phyloP scores from a whole-genome alignment of 371 early-diverging fungal species.

The Conidiobolus incongruus region DNA sequence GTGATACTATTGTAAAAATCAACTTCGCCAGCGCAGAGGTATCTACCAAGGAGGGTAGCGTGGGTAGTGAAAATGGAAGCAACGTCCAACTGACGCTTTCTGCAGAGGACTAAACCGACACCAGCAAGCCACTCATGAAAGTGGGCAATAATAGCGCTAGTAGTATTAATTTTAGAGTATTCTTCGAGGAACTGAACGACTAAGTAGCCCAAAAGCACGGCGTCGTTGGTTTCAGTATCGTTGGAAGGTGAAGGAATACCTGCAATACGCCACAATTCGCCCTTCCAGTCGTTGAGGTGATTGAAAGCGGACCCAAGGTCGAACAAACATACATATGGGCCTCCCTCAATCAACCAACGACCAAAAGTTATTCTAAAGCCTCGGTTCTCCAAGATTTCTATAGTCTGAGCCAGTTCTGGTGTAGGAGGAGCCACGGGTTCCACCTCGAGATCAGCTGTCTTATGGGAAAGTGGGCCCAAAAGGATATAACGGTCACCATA shows the following conservation, averaged over 20 bases:
- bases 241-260: slow-evolving; percentile 78
- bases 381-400: slow-evolving; percentile 36
- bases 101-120: slow-evolving; percentile 67
- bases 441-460: slow-evolving; percentile 69
- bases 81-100: slow-evolving; percentile 66
- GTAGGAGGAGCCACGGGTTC: slow-evolving; percentile 61
- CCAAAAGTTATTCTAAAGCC: slow-evolving; percentile 77
- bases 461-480: slow-evolving; percentile 61
- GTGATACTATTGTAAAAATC: slow-evolving; percentile 90
- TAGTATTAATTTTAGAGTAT: slow-evolving; percentile 25
- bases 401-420: slow-evolving; percentile 34
- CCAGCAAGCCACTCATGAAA: slow-evolving; percentile 96
- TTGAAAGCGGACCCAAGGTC: slow-evolving; percentile 49
- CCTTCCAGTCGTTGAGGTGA: slow-evolving; percentile 81
- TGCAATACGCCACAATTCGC: slow-evolving; percentile 79
- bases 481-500: slow-evolving; percentile 71
- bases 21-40: slow-evolving; percentile 83
- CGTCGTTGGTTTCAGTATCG: slow-evolving; percentile 81
- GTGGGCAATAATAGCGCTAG: slow-evolving; percentile 71
- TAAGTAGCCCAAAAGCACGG: slow-evolving; percentile 86
- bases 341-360: slow-evolving; percentile 88
- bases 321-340: slow-evolving; percentile 77
- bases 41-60: slow-evolving; percentile 89
- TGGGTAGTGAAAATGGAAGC: slow-evolving; percentile 93
- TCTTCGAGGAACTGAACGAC: slow-evolving; percentile 85